Evolutionary conservation across 768 basidiomycete species (phyloP).

Genomic region (Trametopsis cervina): DNA sequence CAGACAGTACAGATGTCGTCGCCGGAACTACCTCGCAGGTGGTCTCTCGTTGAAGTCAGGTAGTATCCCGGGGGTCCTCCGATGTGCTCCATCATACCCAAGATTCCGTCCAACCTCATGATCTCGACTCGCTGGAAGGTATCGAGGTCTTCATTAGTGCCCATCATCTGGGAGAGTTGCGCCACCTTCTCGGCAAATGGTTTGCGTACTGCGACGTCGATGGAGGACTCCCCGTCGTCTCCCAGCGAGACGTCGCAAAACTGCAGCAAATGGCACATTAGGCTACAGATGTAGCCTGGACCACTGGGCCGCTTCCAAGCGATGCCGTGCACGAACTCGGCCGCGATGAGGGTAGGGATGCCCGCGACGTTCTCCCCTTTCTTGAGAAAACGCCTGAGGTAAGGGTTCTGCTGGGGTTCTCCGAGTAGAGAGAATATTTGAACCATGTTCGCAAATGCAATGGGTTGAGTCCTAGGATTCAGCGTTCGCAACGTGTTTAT

Average conservation of each 20-base stretch:
- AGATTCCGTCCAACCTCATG: neutral
- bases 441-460: slow-evolving; percentile 1
- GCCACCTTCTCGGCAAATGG: neutral
- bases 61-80: neutral
- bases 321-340: neutral
- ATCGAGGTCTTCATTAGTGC: too few relatives aligned
- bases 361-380: neutral
- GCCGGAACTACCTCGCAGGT: neutral
- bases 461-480: neutral
- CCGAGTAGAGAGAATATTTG: slow-evolving; percentile 1
- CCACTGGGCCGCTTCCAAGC: neutral
- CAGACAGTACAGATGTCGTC: neutral
- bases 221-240: neutral
- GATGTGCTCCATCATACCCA: neutral
- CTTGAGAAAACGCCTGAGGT: slow-evolving; percentile 2
- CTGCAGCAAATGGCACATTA: slow-evolving; percentile 1
- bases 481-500: neutral
- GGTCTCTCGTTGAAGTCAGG: neutral
- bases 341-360: slow-evolving; percentile 3
- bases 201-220: neutral
- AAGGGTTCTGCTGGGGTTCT: neutral
- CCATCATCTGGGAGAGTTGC: too few relatives aligned
- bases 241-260: slow-evolving; percentile 1
- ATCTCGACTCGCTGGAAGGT: neutral
- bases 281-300: neutral